A percentile compares a stretch with the other conserved stretches of the same genome.
phyloP scores from a whole-genome alignment of 371 early-diverging fungal genomes.

The Parasitella parasitica region DNA sequence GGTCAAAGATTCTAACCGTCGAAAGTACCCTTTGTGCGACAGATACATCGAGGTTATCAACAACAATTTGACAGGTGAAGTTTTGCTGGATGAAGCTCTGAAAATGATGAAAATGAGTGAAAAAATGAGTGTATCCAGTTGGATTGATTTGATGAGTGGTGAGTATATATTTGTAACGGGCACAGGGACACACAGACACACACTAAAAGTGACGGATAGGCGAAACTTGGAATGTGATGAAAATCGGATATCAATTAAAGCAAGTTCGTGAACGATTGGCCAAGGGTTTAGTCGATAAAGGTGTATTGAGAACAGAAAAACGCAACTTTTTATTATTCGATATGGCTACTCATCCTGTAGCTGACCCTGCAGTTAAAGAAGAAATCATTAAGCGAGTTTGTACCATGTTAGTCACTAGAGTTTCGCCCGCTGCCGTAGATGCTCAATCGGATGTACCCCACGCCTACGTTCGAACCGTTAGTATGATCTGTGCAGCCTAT shows the following conservation, averaged over 20 bases:
- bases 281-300: slow-evolving; percentile 97
- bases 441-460: slow-evolving; percentile 45
- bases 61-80: slow-evolving; percentile 86
- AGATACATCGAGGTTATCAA: slow-evolving; percentile 85
- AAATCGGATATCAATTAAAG: slow-evolving; percentile 94
- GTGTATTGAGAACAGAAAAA: slow-evolving; percentile 94
- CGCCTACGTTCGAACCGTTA: slow-evolving; percentile 72
- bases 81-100: slow-evolving; percentile 93
- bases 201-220: too few relatives aligned
- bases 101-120: slow-evolving; percentile 81
- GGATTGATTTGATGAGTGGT: slow-evolving; percentile 98
- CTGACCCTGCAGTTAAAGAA: slow-evolving; percentile 84
- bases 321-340: slow-evolving; percentile 93
- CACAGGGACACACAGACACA: too few relatives aligned
- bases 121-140: slow-evolving; percentile 78
- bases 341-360: slow-evolving; percentile 93
- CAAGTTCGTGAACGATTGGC: slow-evolving; percentile 96
- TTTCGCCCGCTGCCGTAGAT: slow-evolving; percentile 40
- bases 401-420: slow-evolving; percentile 66
- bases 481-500: slow-evolving; percentile 93
- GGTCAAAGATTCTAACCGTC: slow-evolving; percentile 81
- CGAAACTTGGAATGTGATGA: slow-evolving; percentile 97
- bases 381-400: slow-evolving; percentile 80
- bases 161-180: slow-evolving; percentile 17
- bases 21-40: slow-evolving; percentile 76